A percentile compares a stretch with the other conserved stretches of the same genome.
phyloP scores from a whole-genome alignment of 371 early-diverging fungal species.

The Mortierella sp. region DNA sequence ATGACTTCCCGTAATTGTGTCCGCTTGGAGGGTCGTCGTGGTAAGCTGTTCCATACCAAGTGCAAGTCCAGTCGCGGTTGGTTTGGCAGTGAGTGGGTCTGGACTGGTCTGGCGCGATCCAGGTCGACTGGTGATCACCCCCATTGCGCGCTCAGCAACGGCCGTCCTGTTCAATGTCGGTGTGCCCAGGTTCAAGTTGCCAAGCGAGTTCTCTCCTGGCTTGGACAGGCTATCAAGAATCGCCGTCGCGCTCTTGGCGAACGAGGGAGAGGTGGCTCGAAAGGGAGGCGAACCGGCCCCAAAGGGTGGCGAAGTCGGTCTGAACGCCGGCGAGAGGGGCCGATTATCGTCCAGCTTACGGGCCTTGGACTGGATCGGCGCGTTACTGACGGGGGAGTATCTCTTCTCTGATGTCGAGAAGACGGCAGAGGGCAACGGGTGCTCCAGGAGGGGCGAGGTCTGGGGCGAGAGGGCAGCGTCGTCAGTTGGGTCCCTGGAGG shows the following conservation, averaged over 20 bases:
- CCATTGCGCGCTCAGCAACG: conserved; percentile 36
- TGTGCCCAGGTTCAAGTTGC: conserved; percentile 37
- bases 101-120: conserved; percentile 51
- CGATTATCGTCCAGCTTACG: conserved; percentile 35
- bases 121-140: conserved; percentile 49
- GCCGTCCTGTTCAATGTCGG: conserved; percentile 19
- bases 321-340: conserved; percentile 26
- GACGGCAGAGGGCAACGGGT: conserved; percentile 12
- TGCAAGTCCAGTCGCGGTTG: conserved; percentile 3
- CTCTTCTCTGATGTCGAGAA: conserved; percentile 26
- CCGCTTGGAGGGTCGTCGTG: not conserved
- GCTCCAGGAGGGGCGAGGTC: conserved; percentile 30
- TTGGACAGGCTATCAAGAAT: conserved; percentile 48
- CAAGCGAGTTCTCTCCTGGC: conserved; percentile 45
- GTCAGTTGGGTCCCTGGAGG: conserved; percentile 18
- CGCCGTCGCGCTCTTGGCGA: conserved; percentile 34
- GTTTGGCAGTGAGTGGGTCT: not conserved
- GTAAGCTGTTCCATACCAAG: not conserved
- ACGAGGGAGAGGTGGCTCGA: conserved; percentile 26
- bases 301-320: conserved; percentile 16
- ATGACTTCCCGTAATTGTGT: not conserved
- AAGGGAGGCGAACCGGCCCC: conserved; percentile 10
- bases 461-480: conserved; percentile 39
- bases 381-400: conserved; percentile 28
- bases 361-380: conserved; percentile 29